Evolutionary conservation across 2,329 filamentous ascomycete species (phyloP), one percentile per base, ranked within the genome.

Genomic region (Xylaria arbuscula): DNA sequence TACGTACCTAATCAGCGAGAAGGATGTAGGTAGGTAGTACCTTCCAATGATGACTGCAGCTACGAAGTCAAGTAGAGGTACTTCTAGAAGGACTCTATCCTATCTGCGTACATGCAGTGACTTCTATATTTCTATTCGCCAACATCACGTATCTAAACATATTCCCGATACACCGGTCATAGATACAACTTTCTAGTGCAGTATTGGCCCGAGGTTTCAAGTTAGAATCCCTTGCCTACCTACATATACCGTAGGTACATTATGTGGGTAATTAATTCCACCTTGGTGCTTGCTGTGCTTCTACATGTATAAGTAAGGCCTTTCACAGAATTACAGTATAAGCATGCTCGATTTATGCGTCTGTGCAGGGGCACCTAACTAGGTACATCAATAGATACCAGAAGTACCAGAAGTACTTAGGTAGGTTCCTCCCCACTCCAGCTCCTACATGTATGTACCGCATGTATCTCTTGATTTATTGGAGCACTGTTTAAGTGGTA

Each of bases 401-500:
- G n/a, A n/a, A n/a, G n/a, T n/a, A n/a, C n/a, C n/a, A n/a, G n/a
- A n/a, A n/a, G n/a, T n/a, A n/a, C n/a, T n/a, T n/a, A n/a, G n/a
- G n/a, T n/a, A n/a, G n/a, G n/a, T n/a, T 28, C 28, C 28, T 28
- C 28, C 28, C 28, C 28, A 28, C 28, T 28, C 28, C 28, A 28
- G 28, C 28, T 28, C 28, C 28, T 5, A 28, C 2, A 28, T 28
- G 28, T 28, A 28, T 28, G 28, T 28, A 28, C 28, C 28, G 13
- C 40, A 45, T 17, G 40, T n/a, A n/a, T 17, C 17, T 2, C 28
- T 32, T 10, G 51, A 54, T 45, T 19, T 24, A 42, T 11, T 24
- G 19, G n/a, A 42, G 58, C 28, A 36, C 11, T 68, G 66, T 68
- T 68, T 68, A 68, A 68, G 66, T 65, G 62, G 66, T 68, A 68